These are phyloP conservation scores for Euphorbia pulcherrima DNA, from an alignment of 345 rosid species.

Conservation along the genomic window DNA sequence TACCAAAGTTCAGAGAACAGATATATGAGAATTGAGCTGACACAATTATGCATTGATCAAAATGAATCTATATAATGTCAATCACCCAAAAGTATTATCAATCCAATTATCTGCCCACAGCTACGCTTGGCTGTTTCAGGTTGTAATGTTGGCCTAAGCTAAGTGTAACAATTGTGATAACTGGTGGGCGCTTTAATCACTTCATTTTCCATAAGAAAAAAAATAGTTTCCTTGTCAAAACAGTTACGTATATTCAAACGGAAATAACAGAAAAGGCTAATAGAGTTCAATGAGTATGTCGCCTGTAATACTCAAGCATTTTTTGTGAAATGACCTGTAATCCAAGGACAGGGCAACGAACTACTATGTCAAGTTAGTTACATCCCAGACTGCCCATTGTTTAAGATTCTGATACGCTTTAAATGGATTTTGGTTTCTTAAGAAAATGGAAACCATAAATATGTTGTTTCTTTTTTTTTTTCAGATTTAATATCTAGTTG, in stretches of 20 bases:
- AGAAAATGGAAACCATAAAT: slow-evolving; percentile 4
- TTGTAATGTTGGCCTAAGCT: not conserved
- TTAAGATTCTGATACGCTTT: not conserved
- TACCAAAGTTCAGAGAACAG: not conserved
- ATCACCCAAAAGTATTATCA: not conserved
- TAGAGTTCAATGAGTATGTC: not conserved
- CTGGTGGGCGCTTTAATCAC: not conserved
- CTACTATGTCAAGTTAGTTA: not conserved
- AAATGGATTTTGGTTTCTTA: slow-evolving; percentile 5
- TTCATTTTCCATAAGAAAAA: not conserved
- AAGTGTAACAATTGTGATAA: not conserved
- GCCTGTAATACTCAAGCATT: slow-evolving; percentile 4
- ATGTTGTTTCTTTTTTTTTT: not conserved
- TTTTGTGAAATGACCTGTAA: not conserved
- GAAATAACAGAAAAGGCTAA: not conserved
- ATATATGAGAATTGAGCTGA: not conserved
- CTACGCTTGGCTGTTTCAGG: not conserved
- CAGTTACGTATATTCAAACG: not conserved
- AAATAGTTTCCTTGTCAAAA: not conserved
- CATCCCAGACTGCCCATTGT: not conserved
- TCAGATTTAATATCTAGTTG: not conserved
- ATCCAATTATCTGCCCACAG: not conserved
- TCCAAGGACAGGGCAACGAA: not conserved
- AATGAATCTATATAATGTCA: not conserved
- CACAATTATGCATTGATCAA: slow-evolving; percentile 10